Base-by-base conservation (phyloP, 495 filamentous ascomycete species). In the Penicillium argentinense region DNA sequence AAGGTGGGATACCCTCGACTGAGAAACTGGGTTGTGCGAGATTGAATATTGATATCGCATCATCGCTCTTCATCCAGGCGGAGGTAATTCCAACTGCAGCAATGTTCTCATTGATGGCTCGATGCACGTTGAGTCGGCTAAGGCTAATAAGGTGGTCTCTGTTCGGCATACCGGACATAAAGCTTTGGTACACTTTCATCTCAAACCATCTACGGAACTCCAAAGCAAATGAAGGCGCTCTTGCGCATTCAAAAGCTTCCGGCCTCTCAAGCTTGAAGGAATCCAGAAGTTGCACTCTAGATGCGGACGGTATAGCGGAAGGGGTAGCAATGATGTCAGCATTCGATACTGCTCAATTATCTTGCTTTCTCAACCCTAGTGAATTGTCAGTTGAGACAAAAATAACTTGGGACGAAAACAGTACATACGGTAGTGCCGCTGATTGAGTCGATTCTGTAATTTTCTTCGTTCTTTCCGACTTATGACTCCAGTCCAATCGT, bases 21-120 rank as follows among this genome's bases (percentile, higher is more conserved):
- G 56, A 41, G 12, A 45, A 44, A 30, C 47, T 23, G 18, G 56
- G 53, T 5, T 42, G 32, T n/a, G n/a, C 3, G 9, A 57, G 25
- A 26, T 57, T 60, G 49, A 62, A 62, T n/a, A 60, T 60, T 16
- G 56, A 60, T 40, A 60, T 46, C 5, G 53, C 26, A 14, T 60
- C 56, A 19, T 60, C 56, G 4, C 14, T 17, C 28, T 38, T n/a
- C 43, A 55, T 42, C 56, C 53, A 60, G 18, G 26, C 14, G 0
- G 42, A 22, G 6, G 53, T 50, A 53, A 60, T 60, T 6, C 56
- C 56, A 18, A 53, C 30, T 13, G 49, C 34, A 25, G 1, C 1
- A 7, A 50, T 53, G 16, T 60, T 60, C 5, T 60, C 53, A 3
- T 23, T 45, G 22, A 56, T 52, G 8, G 56, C 56, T n/a, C 29